Evolutionary conservation across 73 alveolate species (phyloP).

Genomic region (Effrenium voratum): DNA sequence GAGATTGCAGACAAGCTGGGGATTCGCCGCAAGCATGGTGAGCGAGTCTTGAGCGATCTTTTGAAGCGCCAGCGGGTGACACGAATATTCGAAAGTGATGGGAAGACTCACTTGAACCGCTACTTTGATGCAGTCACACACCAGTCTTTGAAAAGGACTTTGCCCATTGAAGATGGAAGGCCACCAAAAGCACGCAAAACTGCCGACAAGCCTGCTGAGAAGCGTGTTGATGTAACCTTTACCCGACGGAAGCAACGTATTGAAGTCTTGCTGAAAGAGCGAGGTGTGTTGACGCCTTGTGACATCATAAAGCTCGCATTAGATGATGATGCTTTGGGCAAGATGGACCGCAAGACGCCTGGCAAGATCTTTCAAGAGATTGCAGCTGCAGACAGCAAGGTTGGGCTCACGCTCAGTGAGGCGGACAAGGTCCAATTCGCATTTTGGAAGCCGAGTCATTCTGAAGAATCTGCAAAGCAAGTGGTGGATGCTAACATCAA

Average conservation of each 20-base stretch:
- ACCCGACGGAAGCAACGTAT: constrained; percentile 16
- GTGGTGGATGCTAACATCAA: neutral
- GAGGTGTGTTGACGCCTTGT: neutral
- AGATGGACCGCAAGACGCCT: constrained; percentile 62
- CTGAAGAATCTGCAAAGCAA: constrained; percentile 5
- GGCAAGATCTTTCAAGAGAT: neutral
- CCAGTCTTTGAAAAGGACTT: neutral
- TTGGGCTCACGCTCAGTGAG: neutral
- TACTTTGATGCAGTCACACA: neutral
- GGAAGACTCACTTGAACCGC: constrained; percentile 54
- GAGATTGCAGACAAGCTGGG: constrained; percentile 31
- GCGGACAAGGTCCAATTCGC: constrained; percentile 22
- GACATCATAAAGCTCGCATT: constrained; percentile 5
- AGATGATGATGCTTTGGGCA: constrained; percentile 51
- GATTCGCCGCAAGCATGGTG: constrained; percentile 53
- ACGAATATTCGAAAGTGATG: constrained; percentile 70
- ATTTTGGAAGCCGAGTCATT: constrained; percentile 29
- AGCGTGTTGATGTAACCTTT: constrained; percentile 34
- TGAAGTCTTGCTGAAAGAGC: neutral
- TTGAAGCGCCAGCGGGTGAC: neutral
- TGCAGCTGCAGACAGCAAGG: neutral
- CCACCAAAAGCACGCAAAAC: constrained; percentile 7
- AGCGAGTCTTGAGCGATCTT: constrained; percentile 26
- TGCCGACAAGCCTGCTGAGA: neutral
- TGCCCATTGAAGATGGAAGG: neutral